phyloP scores from a whole-genome alignment of 352 stramenopile genomes.

The Thraustochytrium striatum region DNA sequence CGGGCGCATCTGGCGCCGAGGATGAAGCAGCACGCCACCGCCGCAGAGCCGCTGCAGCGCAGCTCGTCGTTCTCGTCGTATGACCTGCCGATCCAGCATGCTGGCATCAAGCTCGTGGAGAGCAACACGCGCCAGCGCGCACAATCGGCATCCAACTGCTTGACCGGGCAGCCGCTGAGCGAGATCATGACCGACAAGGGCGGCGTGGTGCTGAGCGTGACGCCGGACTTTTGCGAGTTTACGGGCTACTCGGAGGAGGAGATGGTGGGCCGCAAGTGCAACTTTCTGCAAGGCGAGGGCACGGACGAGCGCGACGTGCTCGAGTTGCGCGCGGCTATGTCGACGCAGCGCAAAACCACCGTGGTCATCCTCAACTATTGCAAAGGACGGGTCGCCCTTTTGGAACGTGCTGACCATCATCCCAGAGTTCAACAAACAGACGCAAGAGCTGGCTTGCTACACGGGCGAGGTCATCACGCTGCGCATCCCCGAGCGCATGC shows the following conservation, averaged over 20 bases:
- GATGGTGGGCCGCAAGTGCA: slow-evolving; percentile 77
- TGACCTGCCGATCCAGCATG: slow-evolving; percentile 5
- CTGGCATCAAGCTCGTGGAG: neutral
- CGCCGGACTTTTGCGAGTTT: slow-evolving; percentile 70
- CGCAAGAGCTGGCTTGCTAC: neutral
- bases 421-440: slow-evolving; percentile 31
- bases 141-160: neutral
- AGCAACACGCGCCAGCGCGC: neutral
- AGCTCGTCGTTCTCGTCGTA: neutral
- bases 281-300: slow-evolving; percentile 75
- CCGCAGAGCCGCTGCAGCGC: neutral
- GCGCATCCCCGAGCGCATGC: slow-evolving; percentile 30
- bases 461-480: slow-evolving; percentile 28
- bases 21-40: too few species aligned
- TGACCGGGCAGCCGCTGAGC: slow-evolving; percentile 12
- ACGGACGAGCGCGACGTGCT: slow-evolving; percentile 72
- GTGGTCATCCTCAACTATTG: slow-evolving; percentile 53
- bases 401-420: slow-evolving; percentile 54
- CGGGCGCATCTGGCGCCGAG: too few species aligned
- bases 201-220: slow-evolving; percentile 50
- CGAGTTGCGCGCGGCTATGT: slow-evolving; percentile 69
- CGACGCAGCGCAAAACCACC: slow-evolving; percentile 54
- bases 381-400: slow-evolving; percentile 51
- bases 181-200: slow-evolving; percentile 35
- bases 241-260: slow-evolving; percentile 73